Evolutionary conservation across 495 filamentous ascomycete species (phyloP), one percentile per base, ranked within the genome.

Genomic region (Aspergillus nidulans): DNA sequence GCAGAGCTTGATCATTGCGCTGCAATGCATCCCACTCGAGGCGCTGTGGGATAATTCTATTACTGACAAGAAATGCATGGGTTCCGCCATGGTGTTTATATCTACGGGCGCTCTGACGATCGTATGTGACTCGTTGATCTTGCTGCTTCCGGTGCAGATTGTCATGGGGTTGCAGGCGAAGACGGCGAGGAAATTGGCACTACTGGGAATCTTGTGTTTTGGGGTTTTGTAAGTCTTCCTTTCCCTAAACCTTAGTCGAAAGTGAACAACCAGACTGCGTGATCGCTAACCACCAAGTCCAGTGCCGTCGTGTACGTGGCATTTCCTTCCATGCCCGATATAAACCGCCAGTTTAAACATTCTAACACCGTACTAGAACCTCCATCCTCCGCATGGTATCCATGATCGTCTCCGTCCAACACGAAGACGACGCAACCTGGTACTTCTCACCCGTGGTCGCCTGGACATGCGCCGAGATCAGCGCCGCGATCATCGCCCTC

Each of bases 381-480:
- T 59, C 62, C 6, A 21, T 61, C 30, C 41, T 54, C 36, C 62
- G 62, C 28, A 61, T 64, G 49, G 30, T 63, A 7, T 49, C 55
- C 10, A 59, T 66, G 55, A 52, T 61, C 23, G 38, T 44, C 18
- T 40, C 56, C 3, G 16, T 63, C n/a, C 15, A 56, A 13, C 32
- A 60, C 18, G 40, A 56, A 15, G 16, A 36, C 6, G 61, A 66
- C 13, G 26, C 46, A n/a, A 66, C 56, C 5, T 61, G 61, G 61
- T 63, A 61, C 24, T 59, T 66, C 47, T 63, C 61, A 9, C 48
- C 51, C 4, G 61, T 66, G 9, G 52, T 66, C 41, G 53, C 45
- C 10, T 61, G 61, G 61, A 48, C 57, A 9, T 32, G 45, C 26
- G 44, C 58, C 4, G 61, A 66, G 24, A 52, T 60, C 25, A 49